Percentiles rank a stretch among this genome's conserved stretches.
These are phyloP conservation scores for Coelastrella sp. DNA, from an alignment of 139 green algal species.

Conservation along the genomic window DNA sequence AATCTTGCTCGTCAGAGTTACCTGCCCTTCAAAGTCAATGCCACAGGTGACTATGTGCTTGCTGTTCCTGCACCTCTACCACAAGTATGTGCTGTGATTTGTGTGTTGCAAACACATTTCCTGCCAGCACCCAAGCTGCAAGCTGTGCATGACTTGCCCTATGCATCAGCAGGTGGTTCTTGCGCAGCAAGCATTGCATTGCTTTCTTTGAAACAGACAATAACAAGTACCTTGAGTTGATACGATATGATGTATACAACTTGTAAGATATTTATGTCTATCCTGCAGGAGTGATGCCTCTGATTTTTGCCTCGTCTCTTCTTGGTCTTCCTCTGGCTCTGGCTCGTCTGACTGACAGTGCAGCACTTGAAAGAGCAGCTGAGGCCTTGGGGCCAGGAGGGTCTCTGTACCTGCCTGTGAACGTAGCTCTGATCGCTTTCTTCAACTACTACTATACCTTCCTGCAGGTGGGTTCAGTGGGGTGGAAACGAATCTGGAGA, in stretches of 20 bases:
- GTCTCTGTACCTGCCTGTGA: constrained; percentile 86
- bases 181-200: too few relatives aligned
- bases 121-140: too few relatives aligned
- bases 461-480: constrained; percentile 74
- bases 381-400: constrained; percentile 81
- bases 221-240: too few relatives aligned
- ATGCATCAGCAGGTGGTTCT: too few relatives aligned
- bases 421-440: constrained; percentile 93
- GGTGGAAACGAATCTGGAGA: background rate
- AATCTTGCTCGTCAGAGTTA: constrained; percentile 87
- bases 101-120: too few relatives aligned
- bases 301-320: constrained; percentile 98
- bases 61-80: background rate
- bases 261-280: too few relatives aligned
- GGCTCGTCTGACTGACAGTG: constrained; percentile 80
- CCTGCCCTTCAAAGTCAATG: constrained; percentile 97
- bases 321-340: constrained; percentile 89
- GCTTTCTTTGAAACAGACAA: too few relatives aligned
- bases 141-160: too few relatives aligned
- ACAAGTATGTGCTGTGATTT: too few relatives aligned
- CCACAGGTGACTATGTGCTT: constrained; percentile 53
- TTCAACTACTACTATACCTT: constrained; percentile 99
- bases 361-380: constrained; percentile 71
- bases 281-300: constrained; percentile 97
- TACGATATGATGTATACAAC: too few relatives aligned